Percentiles rank a stretch among this genome's conserved stretches.
Evolutionary conservation across 2,329 filamentous ascomycete species (phyloP).

Genomic region (Ascochyta pisi): DNA sequence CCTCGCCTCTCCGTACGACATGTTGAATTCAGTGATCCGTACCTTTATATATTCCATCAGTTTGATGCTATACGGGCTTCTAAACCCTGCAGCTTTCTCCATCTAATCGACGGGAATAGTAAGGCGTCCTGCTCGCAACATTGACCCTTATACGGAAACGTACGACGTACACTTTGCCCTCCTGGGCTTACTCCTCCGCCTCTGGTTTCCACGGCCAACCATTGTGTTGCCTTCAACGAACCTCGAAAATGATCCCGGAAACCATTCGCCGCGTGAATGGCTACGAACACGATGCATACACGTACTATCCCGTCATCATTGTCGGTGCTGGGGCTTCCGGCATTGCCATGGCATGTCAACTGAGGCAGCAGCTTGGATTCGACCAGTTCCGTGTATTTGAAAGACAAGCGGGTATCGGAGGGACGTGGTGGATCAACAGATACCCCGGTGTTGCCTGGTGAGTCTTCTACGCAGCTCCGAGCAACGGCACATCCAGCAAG

Average conservation of each 20-base stretch:
- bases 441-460: conserved; percentile 58
- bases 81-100: conserved; percentile 1
- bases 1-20: neutral
- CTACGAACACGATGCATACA: conserved; percentile 49
- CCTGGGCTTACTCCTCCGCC: neutral
- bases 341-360: conserved; percentile 65
- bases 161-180: neutral
- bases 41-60: neutral
- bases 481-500: too few species aligned
- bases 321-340: conserved; percentile 69
- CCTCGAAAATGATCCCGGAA: conserved; percentile 38
- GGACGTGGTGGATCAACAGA: conserved; percentile 69
- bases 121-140: neutral
- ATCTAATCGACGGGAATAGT: neutral
- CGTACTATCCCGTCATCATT: conserved; percentile 59
- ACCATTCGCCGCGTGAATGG: conserved; percentile 48
- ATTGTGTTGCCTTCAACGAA: neutral
- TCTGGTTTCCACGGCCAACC: neutral
- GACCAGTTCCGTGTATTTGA: conserved; percentile 69
- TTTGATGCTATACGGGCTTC: neutral
- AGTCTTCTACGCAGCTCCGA: conserved; percentile 1
- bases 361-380: conserved; percentile 65
- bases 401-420: conserved; percentile 63
- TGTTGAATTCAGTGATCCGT: neutral
- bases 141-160: neutral